These are phyloP conservation scores for Pythium scleroteichum DNA, from an alignment of 352 stramenopile species.

Conservation along the genomic window DNA sequence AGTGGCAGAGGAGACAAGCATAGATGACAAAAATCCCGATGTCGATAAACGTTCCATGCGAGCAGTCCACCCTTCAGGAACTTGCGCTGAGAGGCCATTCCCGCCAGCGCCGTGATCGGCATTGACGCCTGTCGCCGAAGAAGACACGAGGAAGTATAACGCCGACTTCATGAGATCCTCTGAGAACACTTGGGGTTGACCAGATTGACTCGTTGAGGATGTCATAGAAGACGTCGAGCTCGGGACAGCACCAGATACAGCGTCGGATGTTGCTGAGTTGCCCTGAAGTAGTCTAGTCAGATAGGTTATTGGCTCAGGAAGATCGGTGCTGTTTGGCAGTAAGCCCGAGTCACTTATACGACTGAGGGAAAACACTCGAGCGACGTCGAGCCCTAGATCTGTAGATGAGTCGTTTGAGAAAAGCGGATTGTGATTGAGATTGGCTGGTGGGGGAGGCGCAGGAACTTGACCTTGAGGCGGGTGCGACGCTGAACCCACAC, in stretches of 20 bases:
- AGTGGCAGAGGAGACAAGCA: slow-evolving; percentile 57
- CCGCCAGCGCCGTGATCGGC: slow-evolving; percentile 14
- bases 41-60: slow-evolving; percentile 33
- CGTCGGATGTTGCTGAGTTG: slow-evolving; percentile 3
- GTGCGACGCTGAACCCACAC: neutral
- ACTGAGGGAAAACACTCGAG: slow-evolving; percentile 26
- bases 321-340: slow-evolving; percentile 53
- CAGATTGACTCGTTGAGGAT: slow-evolving; percentile 8
- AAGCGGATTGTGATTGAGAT: slow-evolving; percentile 42
- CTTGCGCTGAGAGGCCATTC: neutral
- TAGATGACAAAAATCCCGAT: slow-evolving; percentile 44
- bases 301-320: slow-evolving; percentile 71
- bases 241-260: neutral
- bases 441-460: slow-evolving; percentile 9
- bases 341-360: slow-evolving; percentile 31
- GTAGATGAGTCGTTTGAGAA: slow-evolving; percentile 56
- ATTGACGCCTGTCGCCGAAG: slow-evolving; percentile 45
- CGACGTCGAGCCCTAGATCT: slow-evolving; percentile 24
- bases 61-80: slow-evolving; percentile 3
- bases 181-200: slow-evolving; percentile 39
- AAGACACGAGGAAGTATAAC: slow-evolving; percentile 62
- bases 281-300: slow-evolving; percentile 32
- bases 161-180: slow-evolving; percentile 65
- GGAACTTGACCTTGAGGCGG: slow-evolving; percentile 4
- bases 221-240: slow-evolving; percentile 4